These are phyloP conservation scores for Russula virescens DNA, from an alignment of 768 basidiomycete species.

Conservation along the genomic window DNA sequence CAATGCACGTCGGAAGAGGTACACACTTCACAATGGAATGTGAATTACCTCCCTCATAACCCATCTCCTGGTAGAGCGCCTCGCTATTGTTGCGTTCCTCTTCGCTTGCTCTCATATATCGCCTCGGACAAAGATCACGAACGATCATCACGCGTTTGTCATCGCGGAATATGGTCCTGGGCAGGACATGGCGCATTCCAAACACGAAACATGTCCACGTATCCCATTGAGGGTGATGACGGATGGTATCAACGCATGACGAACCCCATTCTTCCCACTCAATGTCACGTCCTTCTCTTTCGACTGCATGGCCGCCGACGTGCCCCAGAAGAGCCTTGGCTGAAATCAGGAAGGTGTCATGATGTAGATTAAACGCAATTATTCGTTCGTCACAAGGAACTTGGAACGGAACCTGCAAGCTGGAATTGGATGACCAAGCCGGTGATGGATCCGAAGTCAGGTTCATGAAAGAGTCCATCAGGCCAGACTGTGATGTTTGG, in stretches of 20 bases:
- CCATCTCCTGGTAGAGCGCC: background rate
- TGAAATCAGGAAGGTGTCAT: slow-evolving; percentile 10
- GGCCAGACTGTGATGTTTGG: background rate
- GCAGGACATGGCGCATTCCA: slow-evolving; percentile 20
- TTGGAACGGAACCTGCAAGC: slow-evolving; percentile 28
- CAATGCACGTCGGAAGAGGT: slow-evolving; percentile 6
- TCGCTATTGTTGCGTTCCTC: slow-evolving; percentile 16
- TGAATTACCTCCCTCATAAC: background rate
- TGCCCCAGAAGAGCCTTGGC: slow-evolving; percentile 8
- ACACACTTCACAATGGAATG: slow-evolving; percentile 16
- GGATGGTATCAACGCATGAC: background rate
- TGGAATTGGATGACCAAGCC: background rate
- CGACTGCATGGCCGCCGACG: background rate
- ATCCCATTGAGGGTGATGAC: slow-evolving; percentile 1
- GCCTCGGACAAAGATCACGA: slow-evolving; percentile 19
- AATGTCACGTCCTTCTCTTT: background rate
- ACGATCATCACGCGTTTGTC: slow-evolving; percentile 7
- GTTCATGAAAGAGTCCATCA: background rate
- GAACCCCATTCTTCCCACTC: slow-evolving; percentile 17
- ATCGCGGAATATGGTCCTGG: background rate
- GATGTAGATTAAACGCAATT: slow-evolving; percentile 5
- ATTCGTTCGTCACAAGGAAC: slow-evolving; percentile 9
- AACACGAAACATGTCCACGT: slow-evolving; percentile 20
- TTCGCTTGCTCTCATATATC: slow-evolving; percentile 8
- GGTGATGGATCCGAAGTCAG: slow-evolving; percentile 19